Evolutionary conservation across 192 early-diverging fungal genomes (phyloP).

Genomic region (Umbelopsis sp.): DNA sequence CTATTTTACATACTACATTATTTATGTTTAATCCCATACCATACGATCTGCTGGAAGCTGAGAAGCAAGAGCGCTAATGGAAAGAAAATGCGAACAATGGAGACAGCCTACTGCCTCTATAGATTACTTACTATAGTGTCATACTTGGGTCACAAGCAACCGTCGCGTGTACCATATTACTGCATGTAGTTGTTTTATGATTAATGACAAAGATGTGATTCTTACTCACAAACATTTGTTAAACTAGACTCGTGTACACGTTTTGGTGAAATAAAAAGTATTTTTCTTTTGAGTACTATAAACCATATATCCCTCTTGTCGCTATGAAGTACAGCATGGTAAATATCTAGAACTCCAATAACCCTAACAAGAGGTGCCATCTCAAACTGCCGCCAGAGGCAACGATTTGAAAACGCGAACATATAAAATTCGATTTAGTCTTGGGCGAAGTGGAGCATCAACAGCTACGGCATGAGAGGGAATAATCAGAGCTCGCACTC

Average conservation of each 20-base stretch:
- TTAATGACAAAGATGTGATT: background rate
- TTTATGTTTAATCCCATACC: background rate
- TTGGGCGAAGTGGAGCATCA: conserved; percentile 16
- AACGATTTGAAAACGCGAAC: background rate
- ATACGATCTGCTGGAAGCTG: background rate
- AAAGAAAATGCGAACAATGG: background rate
- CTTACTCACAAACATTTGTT: no score
- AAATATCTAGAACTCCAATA: background rate
- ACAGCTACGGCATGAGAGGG: background rate
- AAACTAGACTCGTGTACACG: no score
- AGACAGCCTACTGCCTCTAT: background rate
- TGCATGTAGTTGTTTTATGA: background rate
- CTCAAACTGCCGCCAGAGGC: background rate
- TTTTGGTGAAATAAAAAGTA: no score
- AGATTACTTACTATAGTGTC: background rate
- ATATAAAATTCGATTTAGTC: background rate
- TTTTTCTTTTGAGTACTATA: background rate
- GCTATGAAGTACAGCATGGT: conserved; percentile 13
- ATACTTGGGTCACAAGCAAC: conserved; percentile 12
- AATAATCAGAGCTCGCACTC: background rate
- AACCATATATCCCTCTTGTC: background rate
- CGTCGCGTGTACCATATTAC: background rate
- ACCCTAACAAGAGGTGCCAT: background rate
- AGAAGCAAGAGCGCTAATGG: no score
- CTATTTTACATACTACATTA: background rate